Evolutionary conservation across 495 filamentous ascomycete species (phyloP).

Genomic region (Penicillium chermesinum): DNA sequence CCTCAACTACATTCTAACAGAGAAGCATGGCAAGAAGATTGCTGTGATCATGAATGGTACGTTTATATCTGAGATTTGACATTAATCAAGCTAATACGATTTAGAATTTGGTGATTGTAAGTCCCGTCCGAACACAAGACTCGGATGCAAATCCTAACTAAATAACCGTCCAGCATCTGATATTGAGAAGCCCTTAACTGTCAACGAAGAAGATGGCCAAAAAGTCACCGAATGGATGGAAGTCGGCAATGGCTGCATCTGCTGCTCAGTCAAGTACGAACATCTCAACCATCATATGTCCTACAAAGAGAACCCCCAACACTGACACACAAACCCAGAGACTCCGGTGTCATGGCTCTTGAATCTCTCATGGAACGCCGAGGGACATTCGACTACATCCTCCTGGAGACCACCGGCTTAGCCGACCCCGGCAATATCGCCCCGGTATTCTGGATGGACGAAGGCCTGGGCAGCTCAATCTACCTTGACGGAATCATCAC

Average conservation of each 20-base stretch:
- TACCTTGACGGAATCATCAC: slow-evolving; percentile 97
- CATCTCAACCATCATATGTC: too few relatives aligned
- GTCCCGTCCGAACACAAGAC: not conserved
- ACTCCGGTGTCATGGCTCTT: slow-evolving; percentile 86
- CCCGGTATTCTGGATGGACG: slow-evolving; percentile 95
- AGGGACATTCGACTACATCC: slow-evolving; percentile 94
- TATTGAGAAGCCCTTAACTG: slow-evolving; percentile 88
- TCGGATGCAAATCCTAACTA: not conserved
- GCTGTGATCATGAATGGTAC: slow-evolving; percentile 94
- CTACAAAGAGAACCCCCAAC: too few relatives aligned
- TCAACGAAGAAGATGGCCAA: slow-evolving; percentile 78
- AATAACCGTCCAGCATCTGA: slow-evolving; percentile 60
- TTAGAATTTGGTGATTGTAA: slow-evolving; percentile 91
- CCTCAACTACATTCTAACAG: slow-evolving; percentile 90
- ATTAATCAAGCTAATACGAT: slow-evolving; percentile 12
- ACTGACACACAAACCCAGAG: slow-evolving; percentile 44
- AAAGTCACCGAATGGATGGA: slow-evolving; percentile 93
- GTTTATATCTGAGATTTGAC: slow-evolving; percentile 14
- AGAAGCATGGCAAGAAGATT: slow-evolving; percentile 93
- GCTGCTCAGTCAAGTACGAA: slow-evolving; percentile 91
- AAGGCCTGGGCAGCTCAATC: slow-evolving; percentile 86
- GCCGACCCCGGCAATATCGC: slow-evolving; percentile 96
- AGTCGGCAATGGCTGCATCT: slow-evolving; percentile 94
- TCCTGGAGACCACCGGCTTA: slow-evolving; percentile 92
- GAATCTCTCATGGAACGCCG: slow-evolving; percentile 94